Conservation (phyloP, 768 basidiomycete genomes). For the Panaeolus papilionaceus region DNA sequence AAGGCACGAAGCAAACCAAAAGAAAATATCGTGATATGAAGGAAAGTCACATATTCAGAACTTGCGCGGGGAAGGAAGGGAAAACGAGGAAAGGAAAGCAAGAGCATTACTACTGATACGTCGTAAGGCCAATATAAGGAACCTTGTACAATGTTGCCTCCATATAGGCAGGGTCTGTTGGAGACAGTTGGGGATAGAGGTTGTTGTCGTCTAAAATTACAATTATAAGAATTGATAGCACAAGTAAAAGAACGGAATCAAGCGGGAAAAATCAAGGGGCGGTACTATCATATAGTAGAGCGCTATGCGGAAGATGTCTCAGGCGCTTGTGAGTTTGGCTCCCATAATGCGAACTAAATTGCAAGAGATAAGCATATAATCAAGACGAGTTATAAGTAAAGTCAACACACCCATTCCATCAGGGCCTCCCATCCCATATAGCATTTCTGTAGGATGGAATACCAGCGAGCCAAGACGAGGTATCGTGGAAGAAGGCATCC, state of each 20-base stretch:
- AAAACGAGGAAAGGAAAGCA: background rate
- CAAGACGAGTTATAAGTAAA: background rate
- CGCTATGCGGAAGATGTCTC: background rate
- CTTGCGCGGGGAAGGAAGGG: background rate
- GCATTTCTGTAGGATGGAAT: conserved; percentile 90
- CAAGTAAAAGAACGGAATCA: background rate
- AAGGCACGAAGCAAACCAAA: background rate
- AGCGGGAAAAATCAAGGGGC: background rate
- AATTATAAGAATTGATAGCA: background rate
- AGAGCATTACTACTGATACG: conserved; percentile 1
- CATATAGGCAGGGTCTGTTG: background rate
- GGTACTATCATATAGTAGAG: background rate
- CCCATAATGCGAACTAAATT: conserved; percentile 13
- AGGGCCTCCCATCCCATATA: conserved; percentile 74
- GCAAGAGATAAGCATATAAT: background rate
- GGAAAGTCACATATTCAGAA: background rate
- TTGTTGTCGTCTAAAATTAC: background rate
- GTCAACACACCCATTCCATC: conserved; percentile 64
- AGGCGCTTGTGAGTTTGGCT: background rate
- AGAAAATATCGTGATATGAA: background rate
- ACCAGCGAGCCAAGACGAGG: conserved; percentile 67
- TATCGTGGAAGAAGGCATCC: conserved; percentile 62
- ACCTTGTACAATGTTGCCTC: conserved; percentile 6
- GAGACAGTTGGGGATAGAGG: conserved; percentile 5
- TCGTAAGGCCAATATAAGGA: conserved; percentile 1